Base-by-base conservation (phyloP, 2,329 filamentous ascomycete genomes). In the Penicillium sumatraense region DNA sequence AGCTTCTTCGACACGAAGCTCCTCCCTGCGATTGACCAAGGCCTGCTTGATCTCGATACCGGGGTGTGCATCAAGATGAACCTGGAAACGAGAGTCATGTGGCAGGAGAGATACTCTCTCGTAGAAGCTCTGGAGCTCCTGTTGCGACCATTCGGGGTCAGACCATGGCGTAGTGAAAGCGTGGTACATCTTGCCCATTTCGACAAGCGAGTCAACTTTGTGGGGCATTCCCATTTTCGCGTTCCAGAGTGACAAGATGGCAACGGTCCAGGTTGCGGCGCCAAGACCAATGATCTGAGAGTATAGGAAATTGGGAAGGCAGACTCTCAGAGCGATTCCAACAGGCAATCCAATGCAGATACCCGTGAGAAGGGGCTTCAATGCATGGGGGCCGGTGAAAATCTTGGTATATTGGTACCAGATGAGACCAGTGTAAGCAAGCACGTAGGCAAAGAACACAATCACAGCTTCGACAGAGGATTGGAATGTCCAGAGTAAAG, bases 401-500 rank as follows among this genome's bases (percentile, higher is more conserved):
- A 83, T 82, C 65, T 79, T 81, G 35, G 73, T 80, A 67, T 80
- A 81, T 63, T 81, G 81, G 54, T 83, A 84, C 66, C 79, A 80
- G 7, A 84, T 71, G 27, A 84, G 65, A 3, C 82, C 82, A 20
- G 78, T 81, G 59, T 83, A 83, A 7, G 80, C 73, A 14, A 75
- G 65, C 11, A 81, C 72, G 42, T 83, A 83, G 3, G 76, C 63
- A 21, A 81, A 69, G 64, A 82, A 85, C 70, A 83, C 78, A 56
- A 77, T 74, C 53, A 78, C 74, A 4, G 77, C 79, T 45, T 73
- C 63, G 9, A 69, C 14, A 3, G 72, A 71, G 24, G 65, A 67
- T 48, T 82, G 75, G 62, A 84, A 83, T 5, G 75, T 73, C 81
- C 81, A 84, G n/a, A 83, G 72, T 20, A 84, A 70, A 21, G 75